Base-by-base conservation (phyloP, 2,329 filamentous ascomycete species). In the Claviceps paspali region DNA sequence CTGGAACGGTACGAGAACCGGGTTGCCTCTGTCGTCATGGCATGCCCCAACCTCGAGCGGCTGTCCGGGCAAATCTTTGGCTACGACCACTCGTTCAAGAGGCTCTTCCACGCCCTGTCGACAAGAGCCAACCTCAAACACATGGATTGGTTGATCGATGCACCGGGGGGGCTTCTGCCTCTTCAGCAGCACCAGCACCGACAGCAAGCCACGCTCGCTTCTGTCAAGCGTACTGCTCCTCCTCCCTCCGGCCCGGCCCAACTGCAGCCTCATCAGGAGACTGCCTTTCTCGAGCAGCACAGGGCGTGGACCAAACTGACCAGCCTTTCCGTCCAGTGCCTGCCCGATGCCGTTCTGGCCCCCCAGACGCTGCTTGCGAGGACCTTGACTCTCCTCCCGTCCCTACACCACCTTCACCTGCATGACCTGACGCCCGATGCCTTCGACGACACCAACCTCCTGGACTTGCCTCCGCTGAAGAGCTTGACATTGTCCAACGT, bases 41-140 rank as follows among this genome's bases (percentile, higher is more conserved):
- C 71, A 0, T 79, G 74, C 39, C 75, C 75, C 2, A 78, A 79
- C 44, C 57, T 80, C 9, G 74, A 79, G 53, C 61, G 64, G 35
- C 55, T 79, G 6, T 55, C 64, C 9, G 73, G 74, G 1, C 67
- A 70, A 28, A 62, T 70, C 38, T 62, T 66, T 2, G 52, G 55
- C 3, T 76, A 77, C 48, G 60, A 68, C 38, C 69, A 76, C 52
- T 61, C 63, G 2, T 76, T 70, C 46, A 68, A 62, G 49, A 65
- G 67, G 33, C 57, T 76, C 8, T 67, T 72, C 39, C 67, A 79
- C 41, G 73, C 75, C 0, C 50, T 80, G 14, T 71, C 72, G 6
- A 74, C 73, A 0, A 60, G 76, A 19, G 52, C 48, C 18, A 65
- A 68, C 10, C 57, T 79, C 10, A 67, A 63, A 46, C 66, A 75